phyloP scores from a whole-genome alignment of 1,139 yeast genomes.

The Citeromyces hawaiiensis region DNA sequence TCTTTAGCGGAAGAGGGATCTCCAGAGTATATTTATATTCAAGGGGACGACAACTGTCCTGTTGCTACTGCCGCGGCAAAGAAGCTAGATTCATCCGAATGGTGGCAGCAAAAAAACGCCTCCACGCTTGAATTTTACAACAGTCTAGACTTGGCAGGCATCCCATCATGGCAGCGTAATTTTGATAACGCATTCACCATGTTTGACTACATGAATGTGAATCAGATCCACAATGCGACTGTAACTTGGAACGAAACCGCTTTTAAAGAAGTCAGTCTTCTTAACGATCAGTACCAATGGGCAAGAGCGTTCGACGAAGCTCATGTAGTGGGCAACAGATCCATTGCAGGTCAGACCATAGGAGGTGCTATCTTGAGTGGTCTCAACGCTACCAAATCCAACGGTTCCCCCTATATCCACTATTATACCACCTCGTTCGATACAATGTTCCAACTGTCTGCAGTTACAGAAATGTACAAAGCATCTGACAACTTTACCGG shows the following conservation, averaged over 20 bases:
- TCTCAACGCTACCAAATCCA: slow-evolving; percentile 20
- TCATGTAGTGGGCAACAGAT: slow-evolving; percentile 13
- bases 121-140: slow-evolving; percentile 22
- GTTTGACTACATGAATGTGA: slow-evolving; percentile 23
- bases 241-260: slow-evolving; percentile 18
- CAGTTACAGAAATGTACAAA: slow-evolving; percentile 18
- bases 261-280: slow-evolving; percentile 16
- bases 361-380: slow-evolving; percentile 18
- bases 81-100: slow-evolving; percentile 10
- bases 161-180: slow-evolving; percentile 15
- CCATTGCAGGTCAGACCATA: slow-evolving; percentile 24
- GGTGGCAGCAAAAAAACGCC: slow-evolving; percentile 16
- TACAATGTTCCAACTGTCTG: slow-evolving; percentile 23
- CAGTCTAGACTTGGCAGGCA: slow-evolving; percentile 12
- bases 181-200: slow-evolving; percentile 23
- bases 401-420: slow-evolving; percentile 19
- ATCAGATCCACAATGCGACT: slow-evolving; percentile 23
- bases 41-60: slow-evolving; percentile 28
- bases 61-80: slow-evolving; percentile 16
- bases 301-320: slow-evolving; percentile 19
- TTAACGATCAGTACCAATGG: slow-evolving; percentile 25
- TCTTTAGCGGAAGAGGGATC: slow-evolving; percentile 20
- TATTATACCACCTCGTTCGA: slow-evolving; percentile 28
- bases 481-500: slow-evolving; percentile 23
- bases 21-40: slow-evolving; percentile 22